phyloP scores from a whole-genome alignment of 768 basidiomycete species.

The Serendipita vermifera region DNA sequence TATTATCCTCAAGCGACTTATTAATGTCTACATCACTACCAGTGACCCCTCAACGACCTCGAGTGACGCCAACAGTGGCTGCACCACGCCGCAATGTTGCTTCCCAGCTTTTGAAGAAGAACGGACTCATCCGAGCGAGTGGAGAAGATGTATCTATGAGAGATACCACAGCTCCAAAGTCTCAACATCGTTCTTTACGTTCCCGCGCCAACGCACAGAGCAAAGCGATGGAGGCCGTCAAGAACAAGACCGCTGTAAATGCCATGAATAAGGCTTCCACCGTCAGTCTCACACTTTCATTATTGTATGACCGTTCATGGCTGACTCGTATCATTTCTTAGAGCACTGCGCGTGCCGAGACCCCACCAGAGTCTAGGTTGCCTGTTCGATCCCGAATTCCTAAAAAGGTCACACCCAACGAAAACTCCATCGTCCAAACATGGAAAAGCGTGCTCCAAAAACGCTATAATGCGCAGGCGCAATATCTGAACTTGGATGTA shows the following conservation, averaged over 20 bases:
- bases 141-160: constrained; percentile 6
- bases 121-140: neutral
- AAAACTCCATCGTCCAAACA: constrained; percentile 36
- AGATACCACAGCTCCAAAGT: neutral
- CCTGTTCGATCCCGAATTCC: neutral
- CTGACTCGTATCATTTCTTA: too few species aligned
- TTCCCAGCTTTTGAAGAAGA: constrained; percentile 6
- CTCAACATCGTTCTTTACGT: constrained; percentile 2
- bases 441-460: constrained; percentile 64
- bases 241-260: neutral
- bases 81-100: constrained; percentile 7
- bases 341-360: neutral
- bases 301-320: neutral
- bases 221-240: constrained; percentile 6
- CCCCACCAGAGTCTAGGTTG: neutral
- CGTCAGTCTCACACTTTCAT: neutral
- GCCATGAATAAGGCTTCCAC: neutral
- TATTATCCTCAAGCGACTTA: too few species aligned
- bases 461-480: constrained; percentile 55
- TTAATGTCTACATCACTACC: constrained; percentile 9
- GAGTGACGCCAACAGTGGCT: neutral
- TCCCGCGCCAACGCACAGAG: neutral
- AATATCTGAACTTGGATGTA: constrained; percentile 75
- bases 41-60: constrained; percentile 1
- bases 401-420: neutral